Evolutionary conservation across 1,284 basidiomycete genomes (phyloP), one percentile per base, ranked within the genome.

Genomic region (Heterobasidion parviporum): DNA sequence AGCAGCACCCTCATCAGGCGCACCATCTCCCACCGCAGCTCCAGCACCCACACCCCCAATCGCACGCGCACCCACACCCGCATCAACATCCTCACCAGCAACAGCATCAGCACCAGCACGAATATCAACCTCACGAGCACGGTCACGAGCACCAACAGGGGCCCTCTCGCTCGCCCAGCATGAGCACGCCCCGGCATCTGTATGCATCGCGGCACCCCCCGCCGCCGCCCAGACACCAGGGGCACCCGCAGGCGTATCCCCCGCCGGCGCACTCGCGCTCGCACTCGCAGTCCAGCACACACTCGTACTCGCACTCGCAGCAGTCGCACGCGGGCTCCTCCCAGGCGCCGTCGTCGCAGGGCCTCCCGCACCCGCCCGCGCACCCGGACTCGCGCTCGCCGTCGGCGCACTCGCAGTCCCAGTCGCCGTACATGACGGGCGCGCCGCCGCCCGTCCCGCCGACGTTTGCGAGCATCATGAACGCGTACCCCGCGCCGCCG

Each of bases 401-500:
- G 0, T 58, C 60, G 16, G 52, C 59, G 41, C 62, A 59, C 36
- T 55, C 61, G 32, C 57, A 57, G 43, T 62, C 62, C 32, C 61
- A 59, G 15, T 57, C 60, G 4, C 61, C 60, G 2, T 65, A 63
- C 53, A 64, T 75, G 58, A 65, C 64, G 33, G 53, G 63, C 34
- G 60, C 67, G 41, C 64, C 65, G 15, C 67, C 67, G 6, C 64
- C 68, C 0, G 68, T 75, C 15, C 74, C 72, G 1, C 64, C 73
- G 18, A 70, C 81, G 50, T 79, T 87, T 64, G 85, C 82, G 36
- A 81, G 78, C 56, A 83, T 87, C 60, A 81, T 87, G 82, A 80
- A 82, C 60, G 82, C 82, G 14, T 85, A 78, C 59, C 69, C 71
- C 12, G 62, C 68, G 8, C 60, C 72, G 52, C 62, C 68, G 44